Conservation (phyloP, 1,284 basidiomycete genomes). For the Peniophora sp. region DNA sequence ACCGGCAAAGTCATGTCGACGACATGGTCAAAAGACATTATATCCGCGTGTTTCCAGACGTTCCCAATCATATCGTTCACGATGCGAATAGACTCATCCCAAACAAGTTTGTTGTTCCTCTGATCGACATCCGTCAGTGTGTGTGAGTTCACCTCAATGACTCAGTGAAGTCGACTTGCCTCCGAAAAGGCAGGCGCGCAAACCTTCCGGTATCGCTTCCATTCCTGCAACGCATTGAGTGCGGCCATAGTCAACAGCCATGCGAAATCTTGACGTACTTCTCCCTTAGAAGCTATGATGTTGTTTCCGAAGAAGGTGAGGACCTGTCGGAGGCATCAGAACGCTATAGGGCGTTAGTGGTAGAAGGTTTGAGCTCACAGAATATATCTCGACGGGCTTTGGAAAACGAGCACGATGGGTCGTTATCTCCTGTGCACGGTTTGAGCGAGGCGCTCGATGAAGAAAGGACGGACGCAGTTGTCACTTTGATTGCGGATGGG, state of each 20-base stretch:
- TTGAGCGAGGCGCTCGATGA: neutral
- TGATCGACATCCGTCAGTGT: neutral
- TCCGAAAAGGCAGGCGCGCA: slow-evolving; percentile 32
- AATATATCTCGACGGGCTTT: slow-evolving; percentile 25
- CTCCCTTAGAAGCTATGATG: slow-evolving; percentile 29
- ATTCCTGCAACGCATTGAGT: slow-evolving; percentile 20
- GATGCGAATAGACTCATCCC: slow-evolving; percentile 41
- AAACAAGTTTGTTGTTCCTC: slow-evolving; percentile 47
- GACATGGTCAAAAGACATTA: slow-evolving; percentile 23
- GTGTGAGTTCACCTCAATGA: no score
- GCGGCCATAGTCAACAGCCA: no score
- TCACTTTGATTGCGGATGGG: slow-evolving; percentile 8
- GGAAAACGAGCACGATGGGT: slow-evolving; percentile 22
- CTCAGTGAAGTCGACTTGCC: slow-evolving; percentile 15
- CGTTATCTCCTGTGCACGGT: slow-evolving; percentile 16
- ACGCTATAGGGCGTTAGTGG: no score
- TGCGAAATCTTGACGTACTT: no score
- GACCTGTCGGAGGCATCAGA: slow-evolving; percentile 1
- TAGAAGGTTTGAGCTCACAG: neutral
- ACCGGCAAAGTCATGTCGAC: slow-evolving; percentile 43
- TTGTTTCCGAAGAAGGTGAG: slow-evolving; percentile 38
- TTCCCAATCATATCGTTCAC: slow-evolving; percentile 27
- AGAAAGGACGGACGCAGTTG: neutral
- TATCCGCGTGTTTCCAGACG: slow-evolving; percentile 24
- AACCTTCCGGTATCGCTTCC: slow-evolving; percentile 51